Base-by-base conservation (phyloP, 1,284 basidiomycete species). In the Sporisorium sorghi region DNA sequence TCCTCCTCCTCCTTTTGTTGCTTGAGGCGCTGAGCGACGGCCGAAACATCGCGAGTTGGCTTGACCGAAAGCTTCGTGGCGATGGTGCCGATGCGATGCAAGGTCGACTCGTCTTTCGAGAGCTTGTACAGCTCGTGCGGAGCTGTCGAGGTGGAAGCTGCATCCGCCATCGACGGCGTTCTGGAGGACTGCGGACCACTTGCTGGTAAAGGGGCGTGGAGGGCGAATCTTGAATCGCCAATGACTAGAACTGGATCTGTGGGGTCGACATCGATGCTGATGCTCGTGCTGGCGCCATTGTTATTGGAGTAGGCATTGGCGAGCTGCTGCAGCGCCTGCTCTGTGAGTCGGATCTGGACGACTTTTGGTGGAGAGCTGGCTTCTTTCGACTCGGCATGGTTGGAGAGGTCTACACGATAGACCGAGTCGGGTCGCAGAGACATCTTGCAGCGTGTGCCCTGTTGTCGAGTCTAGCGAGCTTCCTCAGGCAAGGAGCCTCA, bases 1-100 rank as follows among this genome's bases (percentile, higher is more conserved):
- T 76, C 69, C 19, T 72, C 65, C 32, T 76, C 73, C 37, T 76
- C 73, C 40, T 62, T 59, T 23, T 72, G 64, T 44, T 76, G 69
- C 37, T 76, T 76, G 43, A 76, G 69, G 2, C 73, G 60, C 26
- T 68, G 64, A 5, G 73, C 68, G 2, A 63, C 65, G 3, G 69
- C 58, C n/a, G 68, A 68, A 23, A 65, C 60, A 58, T 73, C 65
- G 5, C 61, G 52, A 15, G 61, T 65, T 0, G 73, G 69, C 30
- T 64, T 68, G 32, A 76, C 69, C 1, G 65, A 52, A 21, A 72
- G 50, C 55, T 76, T 76, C 12, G 65, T 50, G n/a, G 54, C 28
- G 28, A 76, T 62, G 33, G 61, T 51, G 17, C 65, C 69, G 33
- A 76, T 48, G 14, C 63, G 49, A 12, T 52, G 53, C 9, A 76